Conservation (phyloP, 768 basidiomycete species). For the Brasilioporus rufonigricans region DNA sequence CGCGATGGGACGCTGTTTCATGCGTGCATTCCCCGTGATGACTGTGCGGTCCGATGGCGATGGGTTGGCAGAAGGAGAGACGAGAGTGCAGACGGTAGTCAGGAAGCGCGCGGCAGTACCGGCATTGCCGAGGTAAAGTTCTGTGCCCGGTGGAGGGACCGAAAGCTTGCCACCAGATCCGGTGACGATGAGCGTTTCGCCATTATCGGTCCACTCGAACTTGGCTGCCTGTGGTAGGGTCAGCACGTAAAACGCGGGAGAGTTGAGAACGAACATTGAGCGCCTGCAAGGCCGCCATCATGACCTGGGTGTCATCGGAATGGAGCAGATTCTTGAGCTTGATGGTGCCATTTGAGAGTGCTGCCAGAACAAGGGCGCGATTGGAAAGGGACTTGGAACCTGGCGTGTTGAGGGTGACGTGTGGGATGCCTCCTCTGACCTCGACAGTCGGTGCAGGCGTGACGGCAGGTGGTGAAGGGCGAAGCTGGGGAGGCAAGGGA, state of each 20-base stretch:
- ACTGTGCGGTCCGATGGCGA: constrained; percentile 53
- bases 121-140: constrained; percentile 94
- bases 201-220: constrained; percentile 95
- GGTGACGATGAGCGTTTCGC: constrained; percentile 89
- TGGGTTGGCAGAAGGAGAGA: constrained; percentile 43
- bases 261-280: constrained; percentile 57
- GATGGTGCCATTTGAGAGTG: constrained; percentile 86
- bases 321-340: constrained; percentile 87
- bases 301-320: constrained; percentile 97
- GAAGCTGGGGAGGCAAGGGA: constrained; percentile 21
- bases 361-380: constrained; percentile 89
- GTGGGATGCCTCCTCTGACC: constrained; percentile 11
- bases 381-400: constrained; percentile 98
- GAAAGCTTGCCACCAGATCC: constrained; percentile 82
- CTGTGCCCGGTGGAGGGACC: constrained; percentile 75
- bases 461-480: constrained; percentile 3
- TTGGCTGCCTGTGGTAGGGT: constrained; percentile 65
- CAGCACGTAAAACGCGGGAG: neutral
- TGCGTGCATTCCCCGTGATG: constrained; percentile 96
- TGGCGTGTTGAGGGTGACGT: constrained; percentile 81
- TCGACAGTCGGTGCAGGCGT: neutral
- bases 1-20: constrained; percentile 98
- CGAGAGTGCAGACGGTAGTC: constrained; percentile 92
- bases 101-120: constrained; percentile 98
- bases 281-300: constrained; percentile 93